A percentile compares a stretch with the other conserved stretches of the same genome.
Conservation (phyloP, 495 filamentous ascomycete genomes). For the Talaromyces wortmannii region DNA sequence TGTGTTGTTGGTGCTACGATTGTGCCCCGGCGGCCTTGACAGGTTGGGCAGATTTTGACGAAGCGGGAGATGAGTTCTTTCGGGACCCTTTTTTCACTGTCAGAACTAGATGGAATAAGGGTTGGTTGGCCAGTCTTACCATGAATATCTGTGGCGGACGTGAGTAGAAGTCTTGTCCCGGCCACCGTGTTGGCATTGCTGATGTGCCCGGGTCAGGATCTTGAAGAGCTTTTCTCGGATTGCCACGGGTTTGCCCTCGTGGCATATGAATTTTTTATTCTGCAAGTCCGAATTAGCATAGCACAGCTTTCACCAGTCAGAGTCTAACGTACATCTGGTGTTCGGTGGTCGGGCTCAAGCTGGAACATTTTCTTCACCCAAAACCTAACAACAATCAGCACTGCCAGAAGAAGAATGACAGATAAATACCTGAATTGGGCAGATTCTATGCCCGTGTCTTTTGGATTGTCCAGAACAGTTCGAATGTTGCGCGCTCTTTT, state of each 20-base stretch:
- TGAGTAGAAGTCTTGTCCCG: conserved; percentile 54
- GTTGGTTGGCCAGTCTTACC: conserved; percentile 25
- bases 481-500: conserved; percentile 47
- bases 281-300: neutral
- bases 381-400: conserved; percentile 26
- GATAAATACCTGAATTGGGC: conserved; percentile 44
- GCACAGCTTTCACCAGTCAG: neutral
- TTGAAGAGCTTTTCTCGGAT: conserved; percentile 52
- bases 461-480: conserved; percentile 46
- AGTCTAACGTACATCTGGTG: too few relatives aligned
- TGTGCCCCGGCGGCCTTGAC: conserved; percentile 34
- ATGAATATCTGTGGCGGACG: conserved; percentile 50
- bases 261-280: conserved; percentile 41
- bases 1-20: conserved; percentile 18
- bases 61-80: conserved; percentile 54
- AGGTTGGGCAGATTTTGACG: conserved; percentile 49
- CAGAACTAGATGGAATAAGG: neutral
- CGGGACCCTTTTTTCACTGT: conserved; percentile 35
- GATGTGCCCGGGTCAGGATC: conserved; percentile 49
- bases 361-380: conserved; percentile 60
- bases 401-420: neutral
- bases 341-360: conserved; percentile 22
- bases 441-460: conserved; percentile 51
- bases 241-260: conserved; percentile 55
- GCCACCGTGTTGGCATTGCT: conserved; percentile 53